phyloP scores from a whole-genome alignment of 1,284 basidiomycete species.

The Papiliotrema nemorosa region DNA sequence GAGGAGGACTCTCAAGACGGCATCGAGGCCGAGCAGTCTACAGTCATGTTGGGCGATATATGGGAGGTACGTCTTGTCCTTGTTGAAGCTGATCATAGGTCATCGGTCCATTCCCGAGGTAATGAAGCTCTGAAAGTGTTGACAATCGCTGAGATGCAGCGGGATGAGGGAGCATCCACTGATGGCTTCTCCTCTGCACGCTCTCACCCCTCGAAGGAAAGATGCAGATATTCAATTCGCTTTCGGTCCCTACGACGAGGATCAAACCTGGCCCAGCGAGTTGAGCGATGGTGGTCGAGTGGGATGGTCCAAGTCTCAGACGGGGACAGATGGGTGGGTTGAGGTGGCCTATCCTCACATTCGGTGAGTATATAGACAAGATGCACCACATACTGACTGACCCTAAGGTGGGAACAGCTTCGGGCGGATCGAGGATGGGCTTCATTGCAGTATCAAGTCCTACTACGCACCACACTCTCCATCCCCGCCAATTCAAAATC shows the following conservation, averaged over 20 bases:
- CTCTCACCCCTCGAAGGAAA: constrained; percentile 12
- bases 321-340: constrained; percentile 25
- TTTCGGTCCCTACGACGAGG: constrained; percentile 10
- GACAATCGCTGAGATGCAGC: constrained; percentile 6
- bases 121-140: background rate
- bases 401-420: constrained; percentile 38
- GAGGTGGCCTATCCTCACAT: constrained; percentile 32
- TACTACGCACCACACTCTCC: constrained; percentile 28
- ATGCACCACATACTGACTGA: background rate
- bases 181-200: constrained; percentile 30
- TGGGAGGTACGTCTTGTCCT: constrained; percentile 4
- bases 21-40: background rate
- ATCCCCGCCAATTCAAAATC: constrained; percentile 3
- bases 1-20: constrained; percentile 8
- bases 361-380: constrained; percentile 20
- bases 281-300: constrained; percentile 30
- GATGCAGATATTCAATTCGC: constrained; percentile 37
- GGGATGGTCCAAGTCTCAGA: constrained; percentile 31
- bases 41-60: background rate
- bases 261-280: constrained; percentile 34
- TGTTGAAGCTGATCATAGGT: constrained; percentile 19
- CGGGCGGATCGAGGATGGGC: constrained; percentile 46
- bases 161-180: constrained; percentile 47
- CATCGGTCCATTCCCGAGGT: constrained; percentile 41
- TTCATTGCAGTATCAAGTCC: constrained; percentile 35